Evolutionary conservation across 2,329 filamentous ascomycete species (phyloP), one percentile per base, ranked within the genome.

Genomic region (Domatiomyces catenatus): DNA sequence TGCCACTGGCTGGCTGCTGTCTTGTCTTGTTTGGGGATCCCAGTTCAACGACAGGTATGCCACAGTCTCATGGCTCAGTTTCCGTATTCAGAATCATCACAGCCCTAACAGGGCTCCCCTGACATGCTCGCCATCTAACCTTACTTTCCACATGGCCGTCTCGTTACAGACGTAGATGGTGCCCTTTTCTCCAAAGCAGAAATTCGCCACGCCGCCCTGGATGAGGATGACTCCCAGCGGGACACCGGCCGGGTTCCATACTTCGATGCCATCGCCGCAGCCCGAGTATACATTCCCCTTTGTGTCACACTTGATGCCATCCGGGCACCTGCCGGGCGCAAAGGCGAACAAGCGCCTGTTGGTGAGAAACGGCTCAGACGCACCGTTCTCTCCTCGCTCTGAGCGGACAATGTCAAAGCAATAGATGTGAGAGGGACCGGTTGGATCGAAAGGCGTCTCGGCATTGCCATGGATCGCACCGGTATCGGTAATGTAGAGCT

Each of bases 151-250:
- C 20, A 54, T 19, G 6, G 24, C 43, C 2, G 50, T 52, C 32
- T 54, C 49, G 19, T 50, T 50, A 19, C 39, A 42, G 12, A 46
- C 42, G 36, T 43, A 54, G n/a, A 54, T 45, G 15, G 28, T 48
- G 8, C 55, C 55, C 8, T 12, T 8, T 17, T 45, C n/a, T 4
- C 51, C 71, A 55, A 75, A 75, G 54, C 71, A 67, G 61, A 75
- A 75, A 60, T 75, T 75, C 15, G 72, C 71, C 1, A 60, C 64
- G 1, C 60, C 66, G 48, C 67, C 66, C 0, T 72, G 71, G 0
- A 76, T 62, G 54, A 72, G 71, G 44, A 82, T 75, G 64, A 80
- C 82, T 1, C 72, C 66, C 56, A 83, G 69, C 15, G 75, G 57
- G 1, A 60, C 66, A 0, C 75, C 75, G 0, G 66, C 67, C 0